phyloP scores from a whole-genome alignment of 768 basidiomycete species.

The Scleroderma bovista region DNA sequence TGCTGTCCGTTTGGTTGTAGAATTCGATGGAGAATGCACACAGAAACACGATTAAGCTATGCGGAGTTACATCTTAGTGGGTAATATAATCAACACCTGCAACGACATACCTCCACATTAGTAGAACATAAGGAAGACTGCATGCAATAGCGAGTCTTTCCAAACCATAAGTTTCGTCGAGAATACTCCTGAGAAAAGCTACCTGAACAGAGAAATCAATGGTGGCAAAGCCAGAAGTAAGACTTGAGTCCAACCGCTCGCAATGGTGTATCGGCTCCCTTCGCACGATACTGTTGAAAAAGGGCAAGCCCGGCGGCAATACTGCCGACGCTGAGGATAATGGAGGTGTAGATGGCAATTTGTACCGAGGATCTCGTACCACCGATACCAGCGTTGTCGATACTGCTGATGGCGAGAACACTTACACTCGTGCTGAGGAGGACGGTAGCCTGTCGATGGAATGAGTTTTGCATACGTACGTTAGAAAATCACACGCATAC shows the following conservation, averaged over 20 bases:
- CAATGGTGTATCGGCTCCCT: conserved; percentile 25
- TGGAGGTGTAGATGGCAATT: conserved; percentile 24
- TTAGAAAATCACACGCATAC: conserved; percentile 6
- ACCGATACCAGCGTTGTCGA: not conserved
- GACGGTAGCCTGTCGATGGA: conserved; percentile 20
- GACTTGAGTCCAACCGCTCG: conserved; percentile 17
- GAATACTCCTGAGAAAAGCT: conserved; percentile 21
- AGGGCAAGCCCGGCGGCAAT: conserved; percentile 26
- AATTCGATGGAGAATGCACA: conserved; percentile 25
- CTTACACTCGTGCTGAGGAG: conserved; percentile 22
- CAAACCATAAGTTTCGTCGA: conserved; percentile 22
- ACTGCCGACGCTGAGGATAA: conserved; percentile 24
- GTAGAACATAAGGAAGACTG: conserved; percentile 35
- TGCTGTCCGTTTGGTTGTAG: conserved; percentile 19
- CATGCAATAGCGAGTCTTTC: conserved; percentile 36
- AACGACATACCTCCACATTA: conserved; percentile 34
- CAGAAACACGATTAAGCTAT: conserved; percentile 33
- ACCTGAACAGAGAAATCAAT: conserved; percentile 13
- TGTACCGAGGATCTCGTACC: conserved; percentile 13
- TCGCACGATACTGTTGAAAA: conserved; percentile 29
- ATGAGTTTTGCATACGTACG: not conserved
- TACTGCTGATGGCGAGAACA: conserved; percentile 16
- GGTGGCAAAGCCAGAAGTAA: not conserved
- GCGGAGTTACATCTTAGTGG: conserved; percentile 2
- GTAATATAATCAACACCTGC: not conserved